A percentile compares a stretch with the other conserved stretches of the same genome.
phyloP scores from a whole-genome alignment of 106 monocot genomes.

The Vanilla planifolia region DNA sequence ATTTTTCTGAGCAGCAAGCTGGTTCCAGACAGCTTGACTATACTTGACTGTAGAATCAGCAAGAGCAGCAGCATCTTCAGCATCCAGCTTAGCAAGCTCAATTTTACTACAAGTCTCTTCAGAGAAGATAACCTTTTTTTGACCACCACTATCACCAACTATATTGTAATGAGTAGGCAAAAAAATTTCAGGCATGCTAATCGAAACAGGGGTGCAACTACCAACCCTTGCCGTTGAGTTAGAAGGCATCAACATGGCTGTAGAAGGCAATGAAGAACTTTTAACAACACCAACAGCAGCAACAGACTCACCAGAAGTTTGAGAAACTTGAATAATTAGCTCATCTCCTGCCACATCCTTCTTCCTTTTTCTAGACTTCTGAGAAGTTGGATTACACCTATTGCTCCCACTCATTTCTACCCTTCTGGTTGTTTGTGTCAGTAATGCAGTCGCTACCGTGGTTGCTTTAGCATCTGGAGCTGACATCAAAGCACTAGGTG shows the following conservation, averaged over 20 bases:
- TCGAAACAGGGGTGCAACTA: slow-evolving; percentile 14
- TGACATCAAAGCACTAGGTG: slow-evolving; percentile 34
- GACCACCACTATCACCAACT: slow-evolving; percentile 13
- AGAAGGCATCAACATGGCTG: slow-evolving; percentile 12
- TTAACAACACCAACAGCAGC: slow-evolving; percentile 17
- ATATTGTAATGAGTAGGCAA: slow-evolving; percentile 39
- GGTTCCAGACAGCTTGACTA: slow-evolving; percentile 72
- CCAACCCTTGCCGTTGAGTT: slow-evolving; percentile 21
- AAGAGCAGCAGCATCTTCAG: slow-evolving; percentile 74
- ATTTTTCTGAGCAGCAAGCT: slow-evolving; percentile 39
- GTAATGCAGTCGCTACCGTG: slow-evolving; percentile 13
- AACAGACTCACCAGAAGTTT: slow-evolving; percentile 18
- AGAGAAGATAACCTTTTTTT: slow-evolving; percentile 41
- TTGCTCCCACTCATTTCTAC: slow-evolving; percentile 11
- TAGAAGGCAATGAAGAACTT: slow-evolving; percentile 10
- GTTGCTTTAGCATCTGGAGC: slow-evolving; percentile 10
- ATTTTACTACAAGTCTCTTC: slow-evolving; percentile 57
- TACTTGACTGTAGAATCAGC: slow-evolving; percentile 62
- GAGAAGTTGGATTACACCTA: slow-evolving; percentile 22
- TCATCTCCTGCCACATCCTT: slow-evolving; percentile 21
- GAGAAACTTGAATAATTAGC: slow-evolving; percentile 19
- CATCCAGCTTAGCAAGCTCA: slow-evolving; percentile 72
- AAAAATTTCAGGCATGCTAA: slow-evolving; percentile 7
- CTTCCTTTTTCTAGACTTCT: slow-evolving; percentile 67
- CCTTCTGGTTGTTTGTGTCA: slow-evolving; percentile 24